A percentile compares a stretch with the other conserved stretches of the same genome.
These are phyloP conservation scores for Phytophthora multivora DNA, from an alignment of 352 stramenopile genomes.

Conservation along the genomic window DNA sequence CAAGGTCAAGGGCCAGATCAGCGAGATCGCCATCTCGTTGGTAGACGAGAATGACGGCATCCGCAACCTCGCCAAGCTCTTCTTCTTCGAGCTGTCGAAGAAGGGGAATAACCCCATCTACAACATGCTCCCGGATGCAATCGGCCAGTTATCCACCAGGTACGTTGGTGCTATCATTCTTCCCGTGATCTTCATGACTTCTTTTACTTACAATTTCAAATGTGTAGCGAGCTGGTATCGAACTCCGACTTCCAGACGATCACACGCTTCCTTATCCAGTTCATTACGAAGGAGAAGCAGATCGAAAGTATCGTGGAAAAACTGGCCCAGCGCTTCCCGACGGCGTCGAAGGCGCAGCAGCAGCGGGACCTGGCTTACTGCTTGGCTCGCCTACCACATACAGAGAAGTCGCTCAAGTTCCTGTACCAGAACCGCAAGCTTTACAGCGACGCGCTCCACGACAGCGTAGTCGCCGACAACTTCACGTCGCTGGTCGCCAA, in stretches of 20 bases:
- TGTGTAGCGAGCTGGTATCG: conserved; percentile 67
- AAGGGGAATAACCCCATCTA: conserved; percentile 98
- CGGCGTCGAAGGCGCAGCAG: conserved; percentile 68
- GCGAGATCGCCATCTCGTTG: conserved; percentile 95
- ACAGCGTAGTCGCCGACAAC: conserved; percentile 90
- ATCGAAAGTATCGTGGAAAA: conserved; percentile 90
- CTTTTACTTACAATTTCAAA: conserved; percentile 11
- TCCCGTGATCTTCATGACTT: conserved; percentile 1
- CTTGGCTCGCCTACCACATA: conserved; percentile 92
- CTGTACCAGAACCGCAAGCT: conserved; percentile 88
- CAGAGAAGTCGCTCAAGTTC: conserved; percentile 94
- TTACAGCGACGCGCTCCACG: conserved; percentile 93
- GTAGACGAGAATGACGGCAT: conserved; percentile 94
- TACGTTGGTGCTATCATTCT: conserved; percentile 20
- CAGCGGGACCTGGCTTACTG: conserved; percentile 94
- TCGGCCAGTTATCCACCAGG: conserved; percentile 91
- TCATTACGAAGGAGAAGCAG: conserved; percentile 97
- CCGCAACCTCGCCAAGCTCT: conserved; percentile 92
- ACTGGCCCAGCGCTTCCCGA: conserved; percentile 93
- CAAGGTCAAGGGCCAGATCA: conserved; percentile 97
- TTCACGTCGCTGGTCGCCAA: conserved; percentile 90
- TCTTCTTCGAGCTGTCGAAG: conserved; percentile 98
- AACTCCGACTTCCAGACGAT: conserved; percentile 93
- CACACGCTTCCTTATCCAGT: conserved; percentile 96
- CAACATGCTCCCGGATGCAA: conserved; percentile 98